These are phyloP conservation scores for Candida taoyuanica DNA, from an alignment of 805 yeast genomes.

Conservation along the genomic window DNA sequence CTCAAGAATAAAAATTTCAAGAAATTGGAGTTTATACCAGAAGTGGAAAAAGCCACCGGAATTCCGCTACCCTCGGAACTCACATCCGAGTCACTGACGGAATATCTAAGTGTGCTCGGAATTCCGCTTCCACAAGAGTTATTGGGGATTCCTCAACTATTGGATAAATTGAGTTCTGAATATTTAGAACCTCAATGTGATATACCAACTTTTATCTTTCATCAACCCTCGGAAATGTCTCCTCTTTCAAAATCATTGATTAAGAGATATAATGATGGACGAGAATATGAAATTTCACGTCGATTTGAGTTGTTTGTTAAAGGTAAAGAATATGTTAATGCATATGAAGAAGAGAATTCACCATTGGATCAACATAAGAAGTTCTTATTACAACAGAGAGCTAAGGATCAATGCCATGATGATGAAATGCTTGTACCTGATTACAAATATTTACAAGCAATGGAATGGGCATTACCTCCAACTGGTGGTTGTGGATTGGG, in stretches of 20 bases:
- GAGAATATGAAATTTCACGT: slow-evolving; percentile 44
- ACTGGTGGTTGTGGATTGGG: slow-evolving; percentile 99
- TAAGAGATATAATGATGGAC: slow-evolving; percentile 24
- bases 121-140: slow-evolving; percentile 32
- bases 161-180: slow-evolving; percentile 57
- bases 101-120: slow-evolving; percentile 31
- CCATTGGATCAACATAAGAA: slow-evolving; percentile 68
- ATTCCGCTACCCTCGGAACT: slow-evolving; percentile 41
- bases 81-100: slow-evolving; percentile 35
- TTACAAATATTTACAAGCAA: slow-evolving; percentile 57
- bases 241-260: slow-evolving; percentile 84
- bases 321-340: slow-evolving; percentile 82
- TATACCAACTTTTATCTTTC: slow-evolving; percentile 67
- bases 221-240: slow-evolving; percentile 81
- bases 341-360: slow-evolving; percentile 94
- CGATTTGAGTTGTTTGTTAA: slow-evolving; percentile 82
- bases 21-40: slow-evolving; percentile 61
- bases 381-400: slow-evolving; percentile 52
- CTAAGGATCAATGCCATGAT: slow-evolving; percentile 47
- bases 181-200: slow-evolving; percentile 63
- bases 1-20: slow-evolving; percentile 26
- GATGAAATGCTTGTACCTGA: slow-evolving; percentile 69
- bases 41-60: slow-evolving; percentile 53
- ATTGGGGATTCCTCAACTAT: slow-evolving; percentile 53
- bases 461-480: slow-evolving; percentile 96